Evolutionary conservation across 352 stramenopile species (phyloP).

Genomic region (Nothophytophthora sp.): DNA sequence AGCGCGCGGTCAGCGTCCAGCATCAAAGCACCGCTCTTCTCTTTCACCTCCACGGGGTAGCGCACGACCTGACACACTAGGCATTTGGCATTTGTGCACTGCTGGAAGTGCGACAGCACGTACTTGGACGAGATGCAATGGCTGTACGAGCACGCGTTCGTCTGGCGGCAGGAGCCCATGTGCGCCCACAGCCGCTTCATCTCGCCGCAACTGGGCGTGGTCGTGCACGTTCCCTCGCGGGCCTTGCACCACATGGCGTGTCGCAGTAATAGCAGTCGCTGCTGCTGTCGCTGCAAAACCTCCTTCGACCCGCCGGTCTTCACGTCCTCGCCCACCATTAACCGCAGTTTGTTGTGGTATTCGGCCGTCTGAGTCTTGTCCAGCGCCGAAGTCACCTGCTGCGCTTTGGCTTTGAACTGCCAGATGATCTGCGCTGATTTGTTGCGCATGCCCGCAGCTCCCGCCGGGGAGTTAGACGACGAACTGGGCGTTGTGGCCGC

Average conservation of each 20-base stretch:
- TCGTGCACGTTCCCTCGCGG: conserved; percentile 91
- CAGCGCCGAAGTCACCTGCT: conserved; percentile 81
- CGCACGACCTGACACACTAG: conserved; percentile 97
- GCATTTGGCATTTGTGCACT: conserved; percentile 97
- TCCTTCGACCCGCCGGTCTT: conserved; percentile 87
- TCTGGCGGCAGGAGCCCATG: conserved; percentile 98
- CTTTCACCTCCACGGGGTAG: conserved; percentile 97
- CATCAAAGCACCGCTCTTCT: conserved; percentile 88
- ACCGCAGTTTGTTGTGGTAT: conserved; percentile 85
- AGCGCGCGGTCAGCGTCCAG: conserved; percentile 75
- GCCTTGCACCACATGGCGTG: conserved; percentile 99
- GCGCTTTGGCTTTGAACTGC: conserved; percentile 76
- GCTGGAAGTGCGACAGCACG: conserved; percentile 99
- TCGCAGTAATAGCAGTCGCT: conserved; percentile 95
- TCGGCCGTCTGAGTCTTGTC: conserved; percentile 79
- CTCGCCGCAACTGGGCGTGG: conserved; percentile 95
- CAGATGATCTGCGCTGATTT: conserved; percentile 82
- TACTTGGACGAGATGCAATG: conserved; percentile 99
- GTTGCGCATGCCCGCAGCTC: conserved; percentile 38
- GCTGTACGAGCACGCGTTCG: conserved; percentile 95
- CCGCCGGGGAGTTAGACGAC: conserved; percentile 23
- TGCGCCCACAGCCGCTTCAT: conserved; percentile 99
- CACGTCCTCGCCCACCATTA: conserved; percentile 77
- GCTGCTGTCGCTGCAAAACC: conserved; percentile 98
- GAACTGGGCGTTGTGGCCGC: conserved; percentile 2